Conservation (phyloP, 805 yeast species). For the Saccharomycopsis sp. region DNA sequence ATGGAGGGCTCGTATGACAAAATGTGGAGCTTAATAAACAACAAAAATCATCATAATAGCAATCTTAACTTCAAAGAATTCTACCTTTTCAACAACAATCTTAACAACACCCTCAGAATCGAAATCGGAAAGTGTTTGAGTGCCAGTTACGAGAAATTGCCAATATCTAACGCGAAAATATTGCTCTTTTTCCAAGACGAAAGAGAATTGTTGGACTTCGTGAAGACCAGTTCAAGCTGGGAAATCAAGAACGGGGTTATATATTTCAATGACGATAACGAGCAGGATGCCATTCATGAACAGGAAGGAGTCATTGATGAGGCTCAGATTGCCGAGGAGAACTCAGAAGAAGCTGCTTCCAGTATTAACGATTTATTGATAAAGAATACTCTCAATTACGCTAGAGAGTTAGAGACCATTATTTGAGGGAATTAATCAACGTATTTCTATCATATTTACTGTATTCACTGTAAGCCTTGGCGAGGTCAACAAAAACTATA, state of each 20-base stretch:
- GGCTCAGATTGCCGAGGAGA: slow-evolving; percentile 80
- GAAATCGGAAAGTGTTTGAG: slow-evolving; percentile 85
- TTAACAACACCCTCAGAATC: slow-evolving; percentile 71
- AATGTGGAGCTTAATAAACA: slow-evolving; percentile 71
- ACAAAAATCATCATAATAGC: slow-evolving; percentile 31
- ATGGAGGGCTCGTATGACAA: slow-evolving; percentile 96
- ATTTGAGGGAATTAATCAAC: slow-evolving; percentile 34
- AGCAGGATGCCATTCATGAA: slow-evolving; percentile 8
- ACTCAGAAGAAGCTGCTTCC: slow-evolving; percentile 83
- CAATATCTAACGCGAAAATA: slow-evolving; percentile 75
- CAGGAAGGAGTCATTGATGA: slow-evolving; percentile 11
- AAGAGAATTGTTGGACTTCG: slow-evolving; percentile 46
- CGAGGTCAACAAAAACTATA: too few relatives aligned
- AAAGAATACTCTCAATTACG: slow-evolving; percentile 74
- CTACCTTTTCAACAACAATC: slow-evolving; percentile 65
- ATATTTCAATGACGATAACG: slow-evolving; percentile 34
- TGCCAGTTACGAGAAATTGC: slow-evolving; percentile 67
- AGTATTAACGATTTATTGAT: slow-evolving; percentile 43
- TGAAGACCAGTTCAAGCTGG: slow-evolving; percentile 48
- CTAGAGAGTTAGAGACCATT: slow-evolving; percentile 88
- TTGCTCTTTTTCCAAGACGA: slow-evolving; percentile 65
- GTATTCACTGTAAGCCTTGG: too few relatives aligned
- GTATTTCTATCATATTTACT: neutral
- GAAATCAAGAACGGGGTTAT: slow-evolving; percentile 43
- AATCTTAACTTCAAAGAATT: slow-evolving; percentile 57